Base-by-base conservation (phyloP, 2,329 filamentous ascomycete species). In the Dothistroma pini region DNA sequence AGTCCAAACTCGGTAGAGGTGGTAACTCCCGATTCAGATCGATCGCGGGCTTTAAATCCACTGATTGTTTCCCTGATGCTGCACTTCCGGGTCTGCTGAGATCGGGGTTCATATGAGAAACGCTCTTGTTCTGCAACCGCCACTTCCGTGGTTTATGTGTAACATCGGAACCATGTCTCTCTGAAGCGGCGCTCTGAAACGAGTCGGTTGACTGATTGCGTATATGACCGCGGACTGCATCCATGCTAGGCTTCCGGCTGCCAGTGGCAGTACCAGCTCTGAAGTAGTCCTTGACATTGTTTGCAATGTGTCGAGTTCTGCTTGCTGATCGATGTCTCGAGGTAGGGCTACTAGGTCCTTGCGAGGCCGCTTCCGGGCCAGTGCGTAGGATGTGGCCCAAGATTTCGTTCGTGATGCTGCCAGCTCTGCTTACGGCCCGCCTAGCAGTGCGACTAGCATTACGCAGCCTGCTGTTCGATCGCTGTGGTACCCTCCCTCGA, bases 21-120 rank as follows among this genome's bases (percentile, higher is more conserved):
- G 79, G 79, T 25, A 81, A 68, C 60, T 80, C 78, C 58, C 79
- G 70, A 66, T 81, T 81, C 34, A 81, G 70, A 57, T 81, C 76
- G 60, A 80, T 59, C 31, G 66, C 47, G 8, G 61, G 64, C 41
- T 63, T 66, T n/a, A 21, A 51, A 14, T 53, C 25, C n/a, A 21
- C 32, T 31, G 41, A 25, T 32, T 31, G 54, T 9, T 22, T 44
- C n/a, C 53, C 38, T 19, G 54, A 53, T 31, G 60, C 57, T 19
- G 44, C 54, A 29, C 58, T 63, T 7, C 35, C 57, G 22, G 59
- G 55, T 16, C 54, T 58, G 38, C 56, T 59, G 9, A 51, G 41
- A n/a, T 63, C 64, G 4, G 62, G 52, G 3, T 47, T 49, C 16
- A 54, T 51, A 32, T 66, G 58, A 9, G 62, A 49, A 38, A 53